Percentiles rank a stretch among this genome's conserved stretches.
Evolutionary conservation across 495 filamentous ascomycete species (phyloP).

Genomic region (Aspergillus sclerotiicarbonarius): DNA sequence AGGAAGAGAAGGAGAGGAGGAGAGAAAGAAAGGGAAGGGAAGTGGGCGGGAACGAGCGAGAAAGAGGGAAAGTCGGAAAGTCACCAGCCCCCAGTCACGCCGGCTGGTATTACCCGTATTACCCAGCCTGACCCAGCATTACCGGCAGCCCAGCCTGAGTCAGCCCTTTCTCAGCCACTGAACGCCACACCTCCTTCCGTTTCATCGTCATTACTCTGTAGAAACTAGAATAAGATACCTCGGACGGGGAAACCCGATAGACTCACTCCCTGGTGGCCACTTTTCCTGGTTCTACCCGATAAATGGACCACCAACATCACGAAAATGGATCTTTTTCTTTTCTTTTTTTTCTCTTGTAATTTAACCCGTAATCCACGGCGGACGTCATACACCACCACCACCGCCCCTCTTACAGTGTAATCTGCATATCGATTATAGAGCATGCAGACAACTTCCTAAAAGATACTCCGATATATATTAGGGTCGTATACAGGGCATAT

Average conservation of each 20-base stretch:
- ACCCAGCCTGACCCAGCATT: not conserved
- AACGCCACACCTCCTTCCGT: not conserved
- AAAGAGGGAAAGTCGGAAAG: not conserved
- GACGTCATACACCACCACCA: not conserved
- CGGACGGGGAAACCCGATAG: not conserved
- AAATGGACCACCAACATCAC: not conserved
- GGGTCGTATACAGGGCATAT: too few species aligned
- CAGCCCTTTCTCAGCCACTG: not conserved
- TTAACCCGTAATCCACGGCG: not conserved
- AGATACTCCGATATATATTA: too few species aligned
- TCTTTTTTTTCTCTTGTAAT: constrained; percentile 1
- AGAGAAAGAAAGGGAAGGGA: constrained; percentile 14
- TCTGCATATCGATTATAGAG: too few species aligned
- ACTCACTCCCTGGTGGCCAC: constrained; percentile 5
- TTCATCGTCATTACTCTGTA: not conserved
- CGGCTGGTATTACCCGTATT: constrained; percentile 8
- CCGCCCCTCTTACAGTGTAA: too few species aligned
- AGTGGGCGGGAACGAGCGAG: constrained; percentile 9
- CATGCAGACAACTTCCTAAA: too few species aligned
- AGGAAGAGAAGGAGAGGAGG: constrained; percentile 16
- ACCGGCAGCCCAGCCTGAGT: too few species aligned
- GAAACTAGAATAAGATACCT: too few species aligned
- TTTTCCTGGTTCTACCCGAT: not conserved
- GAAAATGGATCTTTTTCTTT: not conserved
- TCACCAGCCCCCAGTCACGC: not conserved